Conservation (phyloP, 805 yeast genomes). For the Ogataea degrootiae region DNA sequence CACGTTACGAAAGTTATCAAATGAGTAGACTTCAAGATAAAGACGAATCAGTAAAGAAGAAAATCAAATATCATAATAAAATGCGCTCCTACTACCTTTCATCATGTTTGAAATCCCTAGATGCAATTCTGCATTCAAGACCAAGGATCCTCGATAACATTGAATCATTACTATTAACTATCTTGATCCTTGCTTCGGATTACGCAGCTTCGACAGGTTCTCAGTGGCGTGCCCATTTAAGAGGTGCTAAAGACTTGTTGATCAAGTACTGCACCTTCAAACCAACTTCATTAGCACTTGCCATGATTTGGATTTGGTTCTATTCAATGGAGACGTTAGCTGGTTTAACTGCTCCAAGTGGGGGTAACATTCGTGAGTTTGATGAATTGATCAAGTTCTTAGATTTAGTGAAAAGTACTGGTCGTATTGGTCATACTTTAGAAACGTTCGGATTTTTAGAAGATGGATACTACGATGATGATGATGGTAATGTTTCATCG, state of each 20-base stretch:
- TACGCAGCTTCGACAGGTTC: conserved; percentile 54
- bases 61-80: conserved; percentile 45
- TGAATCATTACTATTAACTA: conserved; percentile 66
- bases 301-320: conserved; percentile 49
- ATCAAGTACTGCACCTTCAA: conserved; percentile 40
- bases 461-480: conserved; percentile 19
- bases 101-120: conserved; percentile 58
- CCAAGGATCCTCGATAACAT: conserved; percentile 46
- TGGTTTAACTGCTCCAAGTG: conserved; percentile 50
- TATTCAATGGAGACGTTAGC: conserved; percentile 59
- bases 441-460: conserved; percentile 27
- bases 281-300: conserved; percentile 31
- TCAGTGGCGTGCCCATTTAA: conserved; percentile 64
- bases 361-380: conserved; percentile 53
- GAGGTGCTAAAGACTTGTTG: conserved; percentile 63
- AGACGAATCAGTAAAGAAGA: conserved; percentile 11
- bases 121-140: conserved; percentile 42
- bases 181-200: conserved; percentile 60
- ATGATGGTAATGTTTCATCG: neutral
- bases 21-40: conserved; percentile 16
- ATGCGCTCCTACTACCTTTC: conserved; percentile 58
- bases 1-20: conserved; percentile 41
- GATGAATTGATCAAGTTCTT: conserved; percentile 41
- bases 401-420: conserved; percentile 24
- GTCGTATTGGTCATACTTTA: conserved; percentile 19